Evolutionary conservation across 2,329 filamentous ascomycete species (phyloP).

Genomic region (Nectriaceae sp.): DNA sequence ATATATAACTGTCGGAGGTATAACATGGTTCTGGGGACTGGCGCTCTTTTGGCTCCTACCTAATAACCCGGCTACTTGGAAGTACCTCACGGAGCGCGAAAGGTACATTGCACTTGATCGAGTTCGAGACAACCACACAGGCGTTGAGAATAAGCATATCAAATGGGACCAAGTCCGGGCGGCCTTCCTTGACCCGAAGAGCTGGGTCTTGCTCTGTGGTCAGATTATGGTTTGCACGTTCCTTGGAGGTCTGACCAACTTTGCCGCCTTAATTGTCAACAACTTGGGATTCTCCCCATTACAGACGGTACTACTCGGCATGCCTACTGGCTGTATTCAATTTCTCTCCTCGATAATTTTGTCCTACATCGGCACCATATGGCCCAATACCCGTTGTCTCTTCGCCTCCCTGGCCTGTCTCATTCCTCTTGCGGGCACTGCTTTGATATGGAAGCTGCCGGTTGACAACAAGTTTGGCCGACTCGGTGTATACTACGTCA

Average conservation of each 20-base stretch:
- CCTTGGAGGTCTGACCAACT: not conserved
- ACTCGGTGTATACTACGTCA: not conserved
- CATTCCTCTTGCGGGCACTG: too few species aligned
- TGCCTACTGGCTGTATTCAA: not conserved
- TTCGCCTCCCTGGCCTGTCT: too few species aligned
- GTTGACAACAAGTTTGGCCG: not conserved
- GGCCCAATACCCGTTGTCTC: too few species aligned
- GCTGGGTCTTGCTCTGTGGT: too few species aligned
- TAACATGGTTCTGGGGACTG: conserved; percentile 22
- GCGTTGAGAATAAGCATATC: conserved; percentile 32
- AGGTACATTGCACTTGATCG: conserved; percentile 33
- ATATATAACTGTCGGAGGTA: conserved; percentile 24
- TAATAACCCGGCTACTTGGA: conserved; percentile 27
- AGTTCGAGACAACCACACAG: conserved; percentile 36
- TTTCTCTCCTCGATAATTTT: too few species aligned
- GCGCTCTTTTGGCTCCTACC: conserved; percentile 22
- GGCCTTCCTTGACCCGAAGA: too few species aligned
- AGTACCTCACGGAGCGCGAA: conserved; percentile 30
- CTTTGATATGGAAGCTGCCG: too few species aligned
- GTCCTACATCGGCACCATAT: too few species aligned
- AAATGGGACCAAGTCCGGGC: not conserved
- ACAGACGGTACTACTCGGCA: not conserved
- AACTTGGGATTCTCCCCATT: not conserved
- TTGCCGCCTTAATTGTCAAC: not conserved
- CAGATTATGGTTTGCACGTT: not conserved